These are phyloP conservation scores for Mycena sanguinolenta DNA, from an alignment of 768 basidiomycete species.

Conservation along the genomic window DNA sequence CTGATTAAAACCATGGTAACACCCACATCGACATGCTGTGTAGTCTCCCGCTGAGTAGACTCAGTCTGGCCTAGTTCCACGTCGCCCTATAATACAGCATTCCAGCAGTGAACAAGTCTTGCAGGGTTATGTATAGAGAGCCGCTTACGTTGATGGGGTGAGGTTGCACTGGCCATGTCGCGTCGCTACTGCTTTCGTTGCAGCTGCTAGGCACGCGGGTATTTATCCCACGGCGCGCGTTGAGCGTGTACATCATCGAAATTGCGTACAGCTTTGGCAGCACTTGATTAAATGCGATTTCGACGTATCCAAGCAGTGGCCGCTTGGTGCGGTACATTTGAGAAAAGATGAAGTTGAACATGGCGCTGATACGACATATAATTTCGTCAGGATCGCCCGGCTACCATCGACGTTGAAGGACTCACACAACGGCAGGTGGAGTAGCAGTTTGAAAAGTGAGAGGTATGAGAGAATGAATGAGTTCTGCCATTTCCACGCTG, in stretches of 20 bases:
- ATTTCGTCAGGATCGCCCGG: not conserved
- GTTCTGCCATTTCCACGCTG: not conserved
- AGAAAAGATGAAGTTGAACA: conserved; percentile 4
- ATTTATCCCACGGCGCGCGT: conserved; percentile 3
- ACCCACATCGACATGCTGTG: not conserved
- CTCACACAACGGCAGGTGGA: not conserved
- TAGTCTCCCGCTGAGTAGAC: not conserved
- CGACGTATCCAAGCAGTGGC: conserved; percentile 2
- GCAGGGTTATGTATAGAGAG: not conserved
- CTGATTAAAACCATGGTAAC: not conserved
- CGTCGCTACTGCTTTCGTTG: no score
- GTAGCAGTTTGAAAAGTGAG: conserved; percentile 3
- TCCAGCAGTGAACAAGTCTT: not conserved
- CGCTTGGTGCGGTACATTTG: not conserved
- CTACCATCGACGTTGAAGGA: not conserved
- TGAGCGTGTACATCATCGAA: conserved; percentile 18
- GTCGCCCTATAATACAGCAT: not conserved
- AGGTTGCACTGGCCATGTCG: no score
- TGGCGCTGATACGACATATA: not conserved
- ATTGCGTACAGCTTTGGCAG: conserved; percentile 10
- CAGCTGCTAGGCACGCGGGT: not conserved
- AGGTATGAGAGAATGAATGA: not conserved
- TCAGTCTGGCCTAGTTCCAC: not conserved
- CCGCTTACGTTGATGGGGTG: not conserved
- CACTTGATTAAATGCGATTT: not conserved